Base-by-base conservation (phyloP, 495 filamentous ascomycete species). In the Trichocladium antarcticum region DNA sequence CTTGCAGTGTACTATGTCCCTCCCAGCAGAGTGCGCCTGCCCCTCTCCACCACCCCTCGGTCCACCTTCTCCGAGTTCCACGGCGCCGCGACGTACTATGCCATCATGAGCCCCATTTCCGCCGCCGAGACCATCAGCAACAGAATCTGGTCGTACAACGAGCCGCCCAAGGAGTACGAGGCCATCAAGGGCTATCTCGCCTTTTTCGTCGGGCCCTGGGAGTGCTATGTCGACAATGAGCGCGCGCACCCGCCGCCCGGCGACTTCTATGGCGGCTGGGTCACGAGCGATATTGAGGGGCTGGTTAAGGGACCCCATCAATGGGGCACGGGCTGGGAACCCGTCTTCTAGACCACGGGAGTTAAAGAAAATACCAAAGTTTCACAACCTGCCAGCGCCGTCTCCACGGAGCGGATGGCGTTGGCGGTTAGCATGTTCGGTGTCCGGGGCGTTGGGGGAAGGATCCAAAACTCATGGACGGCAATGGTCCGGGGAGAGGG, bases 151-250 rank as follows among this genome's bases (percentile, higher is more conserved):
- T 69, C 66, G 20, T 80, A 79, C 56, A 70, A 75, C 47, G 56
- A 59, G 42, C 76, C 76, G 8, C 72, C 65, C 5, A 54, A 60
- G 46, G 60, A 62, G 1, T 80, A 74, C 54, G 63, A 68, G 46
- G 53, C 55, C 17, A 67, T 80, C 40, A 73, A 70, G 56, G 72
- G 71, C 19, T 73, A 72, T 49, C 54, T 80, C 27, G 66, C 63
- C 42, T 74, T 80, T 47, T 79, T 74, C 56, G 71, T 63, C 11
- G 73, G 70, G 6, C 76, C 76, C 12, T 79, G 76, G 76, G 71
- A 77, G 35, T 80, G 76, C 57, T 78, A 60, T 54, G 76, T 79
- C 12, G 75, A 80, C 63, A 76, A 75, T n/a, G 76, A 80, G 62
- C 63, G 68, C 42, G 76, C 76, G 24, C 63, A 70, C 57, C 53